A percentile compares a stretch with the other conserved stretches of the same genome.
Conservation (phyloP, 164 flowering plant genomes). For the Vitis vinifera region DNA sequence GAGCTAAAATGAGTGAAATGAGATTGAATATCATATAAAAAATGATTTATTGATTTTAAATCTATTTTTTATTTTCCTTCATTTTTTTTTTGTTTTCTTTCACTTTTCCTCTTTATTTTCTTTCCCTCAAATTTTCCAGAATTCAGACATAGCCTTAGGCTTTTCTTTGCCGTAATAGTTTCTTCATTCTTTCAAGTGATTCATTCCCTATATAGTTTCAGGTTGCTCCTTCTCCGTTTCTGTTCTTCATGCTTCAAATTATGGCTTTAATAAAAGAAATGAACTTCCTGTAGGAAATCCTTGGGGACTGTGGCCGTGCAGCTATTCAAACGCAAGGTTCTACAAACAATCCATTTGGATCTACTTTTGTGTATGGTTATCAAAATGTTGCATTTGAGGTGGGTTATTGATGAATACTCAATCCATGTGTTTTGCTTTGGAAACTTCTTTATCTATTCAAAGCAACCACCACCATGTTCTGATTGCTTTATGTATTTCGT, state of each 20-base stretch:
- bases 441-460: no score
- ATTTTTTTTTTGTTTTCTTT: no score
- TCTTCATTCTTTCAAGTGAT: background rate
- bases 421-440: no score
- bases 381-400: constrained; percentile 97
- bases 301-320: constrained; percentile 94
- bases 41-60: no score
- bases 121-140: no score
- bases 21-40: no score
- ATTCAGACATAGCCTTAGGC: no score
- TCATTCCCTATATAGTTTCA: background rate
- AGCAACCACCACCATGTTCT: no score
- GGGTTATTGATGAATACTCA: constrained; percentile 15
- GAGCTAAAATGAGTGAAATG: no score
- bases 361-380: constrained; percentile 94
- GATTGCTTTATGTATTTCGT: no score
- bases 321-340: constrained; percentile 97
- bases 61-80: no score
- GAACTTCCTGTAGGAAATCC: constrained; percentile 62
- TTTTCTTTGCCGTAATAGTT: background rate
- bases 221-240: background rate
- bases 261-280: background rate
- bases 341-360: constrained; percentile 90
- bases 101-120: no score
- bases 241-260: background rate